Conservation (phyloP, 805 yeast species). For the Cyberlindnera maritima region DNA sequence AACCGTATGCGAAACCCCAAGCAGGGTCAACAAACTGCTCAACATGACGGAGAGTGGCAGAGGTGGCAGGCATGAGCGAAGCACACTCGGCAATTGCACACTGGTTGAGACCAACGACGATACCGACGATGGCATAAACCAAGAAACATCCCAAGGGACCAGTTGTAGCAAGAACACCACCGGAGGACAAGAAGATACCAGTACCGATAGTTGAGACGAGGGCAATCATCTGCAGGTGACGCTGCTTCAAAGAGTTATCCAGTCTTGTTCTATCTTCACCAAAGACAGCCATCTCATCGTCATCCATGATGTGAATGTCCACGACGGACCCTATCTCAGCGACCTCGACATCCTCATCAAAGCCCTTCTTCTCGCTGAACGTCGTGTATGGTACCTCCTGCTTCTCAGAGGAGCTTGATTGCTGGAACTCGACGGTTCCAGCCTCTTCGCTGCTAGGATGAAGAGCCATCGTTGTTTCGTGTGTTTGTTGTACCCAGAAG, state of each 20-base stretch:
- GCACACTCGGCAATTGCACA: slow-evolving; percentile 1
- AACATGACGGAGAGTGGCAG: slow-evolving; percentile 1
- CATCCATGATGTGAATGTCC: slow-evolving; percentile 3
- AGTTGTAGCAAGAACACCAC: slow-evolving; percentile 1
- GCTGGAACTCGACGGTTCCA: neutral
- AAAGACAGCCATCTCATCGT: slow-evolving; percentile 1
- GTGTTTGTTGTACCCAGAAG: too few relatives aligned
- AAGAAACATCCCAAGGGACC: slow-evolving; percentile 3
- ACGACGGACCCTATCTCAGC: neutral
- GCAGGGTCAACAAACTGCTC: slow-evolving; percentile 2
- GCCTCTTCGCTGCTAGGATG: neutral
- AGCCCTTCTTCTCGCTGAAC: neutral
- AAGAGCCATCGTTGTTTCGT: neutral
- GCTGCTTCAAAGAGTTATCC: slow-evolving; percentile 2
- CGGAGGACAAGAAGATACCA: slow-evolving; percentile 2
- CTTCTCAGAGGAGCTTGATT: neutral
- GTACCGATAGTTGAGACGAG: slow-evolving; percentile 1
- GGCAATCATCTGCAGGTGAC: slow-evolving; percentile 4
- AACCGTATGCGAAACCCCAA: slow-evolving; percentile 1
- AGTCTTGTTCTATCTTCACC: slow-evolving; percentile 1
- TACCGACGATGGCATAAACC: neutral
- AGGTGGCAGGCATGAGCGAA: neutral
- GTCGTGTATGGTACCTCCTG: neutral
- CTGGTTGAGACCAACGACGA: slow-evolving; percentile 1
- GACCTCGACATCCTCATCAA: slow-evolving; percentile 1